Evolutionary conservation across 768 basidiomycete genomes (phyloP).

Genomic region (Leccinum ochraceum): DNA sequence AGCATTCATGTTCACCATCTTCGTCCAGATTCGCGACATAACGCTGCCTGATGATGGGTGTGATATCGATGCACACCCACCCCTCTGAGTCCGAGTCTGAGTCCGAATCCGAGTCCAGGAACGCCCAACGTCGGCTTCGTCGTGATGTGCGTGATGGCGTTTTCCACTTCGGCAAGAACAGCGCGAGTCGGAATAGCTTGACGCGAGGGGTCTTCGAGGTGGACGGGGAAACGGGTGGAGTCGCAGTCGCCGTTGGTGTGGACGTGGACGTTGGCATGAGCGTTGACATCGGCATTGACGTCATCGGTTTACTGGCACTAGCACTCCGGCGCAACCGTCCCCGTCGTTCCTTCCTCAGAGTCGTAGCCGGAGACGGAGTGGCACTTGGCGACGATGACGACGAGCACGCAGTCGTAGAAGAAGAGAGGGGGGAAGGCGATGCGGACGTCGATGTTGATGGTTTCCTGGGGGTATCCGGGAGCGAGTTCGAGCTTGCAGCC

Average conservation of each 20-base stretch:
- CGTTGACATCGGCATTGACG: not conserved
- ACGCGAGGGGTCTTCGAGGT: slow-evolving; percentile 21
- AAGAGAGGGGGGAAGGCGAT: slow-evolving; percentile 4
- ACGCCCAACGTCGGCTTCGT: not conserved
- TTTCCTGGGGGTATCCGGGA: slow-evolving; percentile 18
- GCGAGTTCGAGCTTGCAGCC: slow-evolving; percentile 1
- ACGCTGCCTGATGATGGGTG: slow-evolving; percentile 24
- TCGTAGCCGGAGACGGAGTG: not conserved
- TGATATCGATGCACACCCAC: slow-evolving; percentile 34
- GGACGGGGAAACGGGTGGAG: slow-evolving; percentile 13
- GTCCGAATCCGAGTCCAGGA: slow-evolving; percentile 14
- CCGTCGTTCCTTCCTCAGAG: not conserved
- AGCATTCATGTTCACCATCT: slow-evolving; percentile 1
- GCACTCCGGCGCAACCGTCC: slow-evolving; percentile 6
- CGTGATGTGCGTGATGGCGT: not conserved
- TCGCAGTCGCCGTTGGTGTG: not conserved
- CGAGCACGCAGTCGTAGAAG: slow-evolving; percentile 3
- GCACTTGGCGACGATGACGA: not conserved
- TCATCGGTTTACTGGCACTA: not conserved
- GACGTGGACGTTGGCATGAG: not conserved
- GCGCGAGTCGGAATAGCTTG: slow-evolving; percentile 8
- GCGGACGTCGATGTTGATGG: slow-evolving; percentile 2
- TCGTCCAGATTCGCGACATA: slow-evolving; percentile 14
- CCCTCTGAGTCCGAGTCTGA: slow-evolving; percentile 9
- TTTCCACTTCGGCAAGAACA: slow-evolving; percentile 22